These are phyloP conservation scores for Plantago elongata DNA, from an alignment of 257 asterid species.

Conservation along the genomic window DNA sequence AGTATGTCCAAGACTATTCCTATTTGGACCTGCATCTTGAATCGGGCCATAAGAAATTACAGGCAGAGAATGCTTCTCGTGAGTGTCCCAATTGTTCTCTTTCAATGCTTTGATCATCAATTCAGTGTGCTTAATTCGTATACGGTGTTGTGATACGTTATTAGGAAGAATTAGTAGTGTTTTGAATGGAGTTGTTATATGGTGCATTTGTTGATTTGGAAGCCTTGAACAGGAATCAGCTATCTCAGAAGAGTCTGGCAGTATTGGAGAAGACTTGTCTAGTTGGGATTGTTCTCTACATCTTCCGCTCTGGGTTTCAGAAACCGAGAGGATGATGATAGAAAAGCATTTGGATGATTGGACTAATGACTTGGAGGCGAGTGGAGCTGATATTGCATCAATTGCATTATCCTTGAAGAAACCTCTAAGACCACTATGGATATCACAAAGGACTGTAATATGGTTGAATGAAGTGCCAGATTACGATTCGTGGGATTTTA, in stretches of 20 bases:
- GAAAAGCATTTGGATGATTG: constrained; percentile 63
- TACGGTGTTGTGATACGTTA: no score
- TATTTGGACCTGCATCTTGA: constrained; percentile 89
- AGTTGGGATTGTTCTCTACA: constrained; percentile 86
- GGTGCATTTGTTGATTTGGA: constrained; percentile 9
- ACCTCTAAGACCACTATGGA: constrained; percentile 85
- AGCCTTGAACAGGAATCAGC: constrained; percentile 39
- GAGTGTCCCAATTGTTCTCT: no score
- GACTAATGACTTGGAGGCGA: constrained; percentile 63
- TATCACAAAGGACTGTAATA: constrained; percentile 86
- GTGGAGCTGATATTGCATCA: constrained; percentile 87
- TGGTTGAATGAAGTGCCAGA: constrained; percentile 98
- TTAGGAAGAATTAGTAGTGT: neutral
- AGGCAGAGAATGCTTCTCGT: constrained; percentile 15
- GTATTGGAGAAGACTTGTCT: constrained; percentile 24
- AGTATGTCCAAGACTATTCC: constrained; percentile 99
- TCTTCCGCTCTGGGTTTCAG: constrained; percentile 94
- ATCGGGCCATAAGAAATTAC: constrained; percentile 62
- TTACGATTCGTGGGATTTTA: constrained; percentile 88
- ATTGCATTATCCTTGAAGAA: constrained; percentile 51
- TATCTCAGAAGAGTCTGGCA: constrained; percentile 24
- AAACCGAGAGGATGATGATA: constrained; percentile 63
- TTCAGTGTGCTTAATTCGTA: no score
- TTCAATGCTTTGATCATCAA: no score
- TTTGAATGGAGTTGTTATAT: neutral